Evolutionary conservation across 345 rosid genomes (phyloP).

Genomic region (Eucalyptus pauciflora): DNA sequence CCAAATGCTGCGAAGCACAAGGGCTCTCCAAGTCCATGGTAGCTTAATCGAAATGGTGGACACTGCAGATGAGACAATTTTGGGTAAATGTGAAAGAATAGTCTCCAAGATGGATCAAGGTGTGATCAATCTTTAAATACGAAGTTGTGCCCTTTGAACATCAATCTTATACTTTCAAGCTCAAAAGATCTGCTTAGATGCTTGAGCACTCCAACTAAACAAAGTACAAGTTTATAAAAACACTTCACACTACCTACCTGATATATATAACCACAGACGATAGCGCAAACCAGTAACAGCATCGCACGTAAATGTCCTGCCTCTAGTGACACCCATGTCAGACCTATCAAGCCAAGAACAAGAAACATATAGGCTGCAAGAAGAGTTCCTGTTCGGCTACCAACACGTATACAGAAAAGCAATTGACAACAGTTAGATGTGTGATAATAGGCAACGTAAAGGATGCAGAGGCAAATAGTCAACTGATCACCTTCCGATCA

Average conservation of each 20-base stretch:
- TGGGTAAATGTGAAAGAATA: neutral
- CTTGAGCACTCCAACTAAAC: neutral
- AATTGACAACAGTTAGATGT: neutral
- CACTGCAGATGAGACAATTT: slow-evolving; percentile 27
- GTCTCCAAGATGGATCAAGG: neutral
- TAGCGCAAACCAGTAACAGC: slow-evolving; percentile 46
- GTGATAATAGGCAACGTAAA: neutral
- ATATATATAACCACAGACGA: slow-evolving; percentile 71
- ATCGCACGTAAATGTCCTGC: slow-evolving; percentile 42
- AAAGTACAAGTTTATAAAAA: neutral
- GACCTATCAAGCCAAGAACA: slow-evolving; percentile 46
- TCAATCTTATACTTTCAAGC: neutral
- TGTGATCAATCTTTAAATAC: neutral
- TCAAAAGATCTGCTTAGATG: neutral
- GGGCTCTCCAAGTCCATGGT: slow-evolving; percentile 95
- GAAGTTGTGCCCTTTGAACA: neutral
- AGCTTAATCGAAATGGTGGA: slow-evolving; percentile 93
- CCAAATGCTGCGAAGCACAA: slow-evolving; percentile 90
- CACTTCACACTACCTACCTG: slow-evolving; percentile 33
- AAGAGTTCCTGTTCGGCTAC: slow-evolving; percentile 58
- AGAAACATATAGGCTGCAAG: slow-evolving; percentile 46
- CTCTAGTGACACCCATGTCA: slow-evolving; percentile 44
- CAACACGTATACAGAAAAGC: neutral
- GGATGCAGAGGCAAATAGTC: neutral
- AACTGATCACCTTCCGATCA: slow-evolving; percentile 61